Conservation (phyloP, 495 filamentous ascomycete species). For the Talaromyces proteolyticus region DNA sequence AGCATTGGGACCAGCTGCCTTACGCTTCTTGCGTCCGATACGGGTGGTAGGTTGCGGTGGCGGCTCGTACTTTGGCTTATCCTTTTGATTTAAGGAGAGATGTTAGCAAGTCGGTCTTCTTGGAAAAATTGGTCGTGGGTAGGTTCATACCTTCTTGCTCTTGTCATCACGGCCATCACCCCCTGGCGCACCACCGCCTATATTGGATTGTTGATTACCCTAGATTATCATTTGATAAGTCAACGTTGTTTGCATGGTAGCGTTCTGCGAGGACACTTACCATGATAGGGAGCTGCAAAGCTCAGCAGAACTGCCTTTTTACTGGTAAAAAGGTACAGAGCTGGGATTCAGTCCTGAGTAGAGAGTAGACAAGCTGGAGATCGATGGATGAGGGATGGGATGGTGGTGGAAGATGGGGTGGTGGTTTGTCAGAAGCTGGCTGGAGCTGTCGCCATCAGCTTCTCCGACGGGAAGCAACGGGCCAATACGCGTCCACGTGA, state of each 20-base stretch:
- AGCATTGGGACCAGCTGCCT: conserved; percentile 83
- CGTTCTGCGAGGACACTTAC: background rate
- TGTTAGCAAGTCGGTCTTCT: conserved; percentile 1
- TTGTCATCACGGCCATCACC: conserved; percentile 80
- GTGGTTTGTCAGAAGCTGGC: background rate
- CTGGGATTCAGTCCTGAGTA: background rate
- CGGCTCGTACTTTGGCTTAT: conserved; percentile 99
- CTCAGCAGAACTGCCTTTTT: background rate
- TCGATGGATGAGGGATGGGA: background rate
- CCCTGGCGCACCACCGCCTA: conserved; percentile 62
- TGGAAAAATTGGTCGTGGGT: background rate
- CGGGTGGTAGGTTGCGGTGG: conserved; percentile 95
- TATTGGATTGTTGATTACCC: conserved; percentile 79
- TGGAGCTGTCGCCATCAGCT: background rate
- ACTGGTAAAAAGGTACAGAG: background rate
- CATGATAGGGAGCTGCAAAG: conserved; percentile 4
- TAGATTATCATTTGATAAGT: conserved; percentile 22
- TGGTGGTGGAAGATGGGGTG: background rate
- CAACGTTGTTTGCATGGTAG: background rate
- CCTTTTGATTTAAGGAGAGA: conserved; percentile 59
- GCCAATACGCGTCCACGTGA: conserved; percentile 3
- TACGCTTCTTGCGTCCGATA: conserved; percentile 97
- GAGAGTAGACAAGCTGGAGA: too few relatives aligned
- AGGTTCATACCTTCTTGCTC: conserved; percentile 77
- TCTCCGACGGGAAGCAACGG: background rate